These are phyloP conservation scores for Lentinula sp. DNA, from an alignment of 768 basidiomycete genomes.

Conservation along the genomic window DNA sequence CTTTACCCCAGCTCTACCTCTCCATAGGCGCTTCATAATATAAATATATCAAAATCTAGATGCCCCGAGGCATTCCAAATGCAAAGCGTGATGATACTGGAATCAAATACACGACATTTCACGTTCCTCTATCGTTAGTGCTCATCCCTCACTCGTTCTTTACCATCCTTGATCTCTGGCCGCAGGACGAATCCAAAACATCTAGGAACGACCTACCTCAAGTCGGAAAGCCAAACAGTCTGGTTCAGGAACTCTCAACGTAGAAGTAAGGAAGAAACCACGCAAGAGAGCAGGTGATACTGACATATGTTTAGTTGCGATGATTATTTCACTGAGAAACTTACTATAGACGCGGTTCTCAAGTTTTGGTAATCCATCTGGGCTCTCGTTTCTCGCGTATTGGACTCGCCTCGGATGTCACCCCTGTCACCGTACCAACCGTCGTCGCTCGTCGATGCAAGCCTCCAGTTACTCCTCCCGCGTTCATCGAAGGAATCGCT, in stretches of 20 bases:
- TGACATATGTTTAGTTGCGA: constrained; percentile 1
- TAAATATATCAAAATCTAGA: constrained; percentile 17
- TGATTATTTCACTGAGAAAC: constrained; percentile 21
- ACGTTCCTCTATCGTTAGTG: constrained; percentile 69
- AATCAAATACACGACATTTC: constrained; percentile 74
- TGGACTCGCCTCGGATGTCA: constrained; percentile 73
- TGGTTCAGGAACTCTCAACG: constrained; percentile 65
- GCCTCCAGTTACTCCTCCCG: constrained; percentile 33
- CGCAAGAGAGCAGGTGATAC: constrained; percentile 43
- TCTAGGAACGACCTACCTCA: constrained; percentile 70
- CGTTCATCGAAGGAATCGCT: constrained; percentile 44
- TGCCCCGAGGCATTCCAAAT: constrained; percentile 83
- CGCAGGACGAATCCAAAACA: constrained; percentile 76
- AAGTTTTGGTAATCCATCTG: constrained; percentile 75
- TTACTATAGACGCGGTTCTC: constrained; percentile 51
- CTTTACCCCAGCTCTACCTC: no score
- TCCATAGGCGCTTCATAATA: no score
- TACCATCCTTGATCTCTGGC: constrained; percentile 12
- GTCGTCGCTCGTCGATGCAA: constrained; percentile 67
- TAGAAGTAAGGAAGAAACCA: constrained; percentile 45
- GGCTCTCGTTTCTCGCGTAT: constrained; percentile 71
- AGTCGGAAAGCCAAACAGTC: constrained; percentile 65
- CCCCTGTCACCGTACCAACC: constrained; percentile 59
- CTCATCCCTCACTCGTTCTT: not conserved
- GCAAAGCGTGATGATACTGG: constrained; percentile 78